Base-by-base conservation (phyloP, 2,329 filamentous ascomycete species). In the Calonectria crousiana region DNA sequence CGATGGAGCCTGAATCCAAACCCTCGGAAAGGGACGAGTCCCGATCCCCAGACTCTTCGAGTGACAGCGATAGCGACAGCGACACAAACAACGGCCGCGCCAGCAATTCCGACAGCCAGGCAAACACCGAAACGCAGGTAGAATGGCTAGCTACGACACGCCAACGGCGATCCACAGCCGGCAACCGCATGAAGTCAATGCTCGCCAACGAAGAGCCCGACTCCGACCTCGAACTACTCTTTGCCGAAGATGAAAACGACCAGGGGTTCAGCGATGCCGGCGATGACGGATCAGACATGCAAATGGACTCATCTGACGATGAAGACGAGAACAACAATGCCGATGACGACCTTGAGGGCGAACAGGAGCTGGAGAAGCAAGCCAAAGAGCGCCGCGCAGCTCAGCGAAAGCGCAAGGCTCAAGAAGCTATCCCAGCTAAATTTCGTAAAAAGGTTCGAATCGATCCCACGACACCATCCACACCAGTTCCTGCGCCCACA, bases 221-320 rank as follows among this genome's bases (percentile, higher is more conserved):
- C 76, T 89, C 89, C 34, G 91, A 93, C 66, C 89, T 95, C n/a
- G 92, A 94, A 78, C 87, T 95, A 2, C 88, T 95, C n/a, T 95
- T 95, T 79, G 92, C 92, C 76, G 93, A 95, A 82, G 92, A 93
- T 74, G 94, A 91, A 71, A 88, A 93, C 73, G 92, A 94, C 79
- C 88, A 88, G 72, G 90, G 93, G 75, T 93, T 96, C 84, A 92
- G 91, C 69, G 93, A 95, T 80, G 91, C 89, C 9, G 93, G 91
- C 58, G 90, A 89, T 14, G 90, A 90, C 69, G 91, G 87, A 3
- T 95, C 93, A 2, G 96, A 98, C 82, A 92, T 95, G 78, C 93
- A 95, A 60, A 93, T 98, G 87, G 95, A 97, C 80, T 96, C 94
- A 18, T 97, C 95, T 0, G 95, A 92, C 0, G 94, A 95, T 76